Evolutionary conservation across 345 rosid genomes (phyloP).

Genomic region (Kandelia obovata): DNA sequence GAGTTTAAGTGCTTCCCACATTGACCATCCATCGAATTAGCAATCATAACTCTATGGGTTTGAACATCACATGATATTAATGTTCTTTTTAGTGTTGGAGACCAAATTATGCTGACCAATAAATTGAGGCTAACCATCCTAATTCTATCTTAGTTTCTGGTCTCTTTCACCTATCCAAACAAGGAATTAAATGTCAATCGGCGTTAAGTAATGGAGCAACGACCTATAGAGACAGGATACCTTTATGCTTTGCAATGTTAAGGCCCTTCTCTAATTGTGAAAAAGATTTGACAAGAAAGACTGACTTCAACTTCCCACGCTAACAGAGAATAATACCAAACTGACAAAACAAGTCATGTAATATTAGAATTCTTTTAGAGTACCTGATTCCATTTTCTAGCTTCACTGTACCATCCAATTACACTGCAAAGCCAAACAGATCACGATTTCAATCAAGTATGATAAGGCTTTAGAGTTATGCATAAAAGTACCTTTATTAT

Average conservation of each 20-base stretch:
- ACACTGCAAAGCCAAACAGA: conserved; percentile 45
- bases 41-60: conserved; percentile 11
- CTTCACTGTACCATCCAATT: conserved; percentile 72
- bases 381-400: conserved; percentile 99
- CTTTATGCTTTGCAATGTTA: background rate
- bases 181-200: background rate
- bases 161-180: too few species aligned
- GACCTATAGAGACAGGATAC: background rate
- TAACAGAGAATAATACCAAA: background rate
- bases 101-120: conserved; percentile 15
- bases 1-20: background rate
- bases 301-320: background rate
- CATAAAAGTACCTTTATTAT: background rate
- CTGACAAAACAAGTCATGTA: background rate
- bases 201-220: background rate
- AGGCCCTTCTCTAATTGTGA: background rate
- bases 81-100: conserved; percentile 16
- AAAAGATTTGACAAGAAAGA: background rate
- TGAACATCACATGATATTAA: conserved; percentile 16
- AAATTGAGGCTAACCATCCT: background rate
- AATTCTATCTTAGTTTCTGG: too few species aligned
- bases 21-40: conserved; percentile 8
- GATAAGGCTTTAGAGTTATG: background rate
- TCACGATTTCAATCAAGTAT: background rate
- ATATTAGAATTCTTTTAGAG: background rate